Evolutionary conservation across 1,284 basidiomycete genomes (phyloP), one percentile per base, ranked within the genome.

Genomic region (Fomitopsis palustris): DNA sequence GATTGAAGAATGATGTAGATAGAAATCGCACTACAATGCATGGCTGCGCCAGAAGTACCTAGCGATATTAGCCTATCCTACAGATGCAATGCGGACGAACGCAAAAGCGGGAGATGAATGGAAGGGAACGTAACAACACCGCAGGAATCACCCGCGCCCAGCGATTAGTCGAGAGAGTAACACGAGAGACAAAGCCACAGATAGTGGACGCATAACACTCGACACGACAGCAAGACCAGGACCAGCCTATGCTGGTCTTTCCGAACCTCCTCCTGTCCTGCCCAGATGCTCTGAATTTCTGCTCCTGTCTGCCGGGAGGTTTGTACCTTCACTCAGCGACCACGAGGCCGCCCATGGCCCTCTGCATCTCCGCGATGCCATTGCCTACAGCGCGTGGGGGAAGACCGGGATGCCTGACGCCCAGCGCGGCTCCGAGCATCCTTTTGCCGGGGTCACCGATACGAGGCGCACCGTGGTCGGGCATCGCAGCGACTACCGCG

Each of bases 371-470:
- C 62, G 81, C 81, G 75, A 92, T 79, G 2, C 83, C 83, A 65
- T 85, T 86, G 61, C 86, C 87, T 51, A 87, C 68, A 51, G 82
- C 71, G 61, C 88, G 82, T 39, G 86, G 83, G 21, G 81, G 82
- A 57, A 92, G 76, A 39, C 80, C 78, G 25, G 90, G 90, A 74
- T 92, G 90, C 73, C 90, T 81, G 57, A 93, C 81, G 53, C 90
- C 91, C 61, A 93, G 77, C 33, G 90, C 90, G 59, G 87, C 87
- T 53, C 90, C 91, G 37, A 93, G 78, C 90, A 93, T 93, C 67
- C 90, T 81, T 77, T 90, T 90, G 52, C 88, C 90, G 37, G 90
- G 88, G 72, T 93, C 88, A 35, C 90, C 91, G 66, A 93, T 92
- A 67, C 87, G 82, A 23, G 90, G 74, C 17, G 67, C 67, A 54